These are phyloP conservation scores for Debaryomycetaceae sp. DNA, from an alignment of 1,139 yeast species.

Conservation along the genomic window DNA sequence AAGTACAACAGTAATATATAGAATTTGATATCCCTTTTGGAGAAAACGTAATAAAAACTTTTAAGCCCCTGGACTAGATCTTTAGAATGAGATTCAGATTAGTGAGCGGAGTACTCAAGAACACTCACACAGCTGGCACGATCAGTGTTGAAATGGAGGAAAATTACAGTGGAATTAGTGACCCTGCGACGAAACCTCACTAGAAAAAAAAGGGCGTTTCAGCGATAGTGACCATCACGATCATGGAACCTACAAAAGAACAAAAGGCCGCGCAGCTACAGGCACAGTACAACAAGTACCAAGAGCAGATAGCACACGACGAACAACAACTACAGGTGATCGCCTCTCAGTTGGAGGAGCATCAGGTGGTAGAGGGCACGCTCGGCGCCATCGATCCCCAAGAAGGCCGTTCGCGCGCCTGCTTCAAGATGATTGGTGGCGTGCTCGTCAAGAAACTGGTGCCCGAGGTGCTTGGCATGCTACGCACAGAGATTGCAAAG, in stretches of 20 bases:
- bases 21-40: too few species aligned
- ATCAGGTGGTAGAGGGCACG: conserved; percentile 27
- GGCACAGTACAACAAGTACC: conserved; percentile 50
- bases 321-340: conserved; percentile 46
- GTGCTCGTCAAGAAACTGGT: conserved; percentile 79
- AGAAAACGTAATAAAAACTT: too few species aligned
- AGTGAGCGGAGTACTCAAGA: too few species aligned
- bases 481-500: conserved; percentile 44
- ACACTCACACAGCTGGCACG: too few species aligned
- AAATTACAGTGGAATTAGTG: too few species aligned
- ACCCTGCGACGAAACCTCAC: too few species aligned
- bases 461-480: conserved; percentile 59
- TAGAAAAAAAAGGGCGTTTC: too few species aligned
- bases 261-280: conserved; percentile 42
- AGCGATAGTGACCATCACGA: conserved; percentile 3
- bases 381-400: conserved; percentile 42
- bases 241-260: conserved; percentile 15
- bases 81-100: too few species aligned
- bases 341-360: conserved; percentile 31
- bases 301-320: conserved; percentile 46
- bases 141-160: too few species aligned
- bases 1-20: too few species aligned
- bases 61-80: too few species aligned
- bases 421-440: conserved; percentile 92
- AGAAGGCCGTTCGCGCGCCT: conserved; percentile 50